Percentiles rank a stretch among this genome's conserved stretches.
These are phyloP conservation scores for Colletotrichum salicis DNA, from an alignment of 2,329 filamentous ascomycete species.

Conservation along the genomic window DNA sequence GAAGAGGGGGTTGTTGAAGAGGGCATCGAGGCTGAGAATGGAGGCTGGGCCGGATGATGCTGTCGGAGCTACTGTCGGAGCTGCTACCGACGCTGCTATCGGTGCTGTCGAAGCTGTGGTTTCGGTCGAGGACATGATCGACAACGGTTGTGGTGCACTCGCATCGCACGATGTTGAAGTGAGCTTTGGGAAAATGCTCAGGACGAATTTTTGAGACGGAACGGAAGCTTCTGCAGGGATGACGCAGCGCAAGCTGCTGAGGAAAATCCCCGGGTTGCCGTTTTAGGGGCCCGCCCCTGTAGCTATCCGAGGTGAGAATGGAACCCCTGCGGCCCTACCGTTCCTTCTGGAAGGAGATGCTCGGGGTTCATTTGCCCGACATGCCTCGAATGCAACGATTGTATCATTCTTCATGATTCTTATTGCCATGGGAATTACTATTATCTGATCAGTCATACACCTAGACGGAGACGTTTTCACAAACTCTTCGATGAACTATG, in stretches of 20 bases:
- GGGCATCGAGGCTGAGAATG: slow-evolving; percentile 61
- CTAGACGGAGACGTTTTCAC: background rate
- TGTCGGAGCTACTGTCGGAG: background rate
- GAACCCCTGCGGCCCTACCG: background rate
- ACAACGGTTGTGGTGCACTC: slow-evolving; percentile 12
- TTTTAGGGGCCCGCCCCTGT: background rate
- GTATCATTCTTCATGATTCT: background rate
- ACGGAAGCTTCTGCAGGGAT: slow-evolving; percentile 2
- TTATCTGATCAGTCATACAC: background rate
- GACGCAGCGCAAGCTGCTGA: background rate
- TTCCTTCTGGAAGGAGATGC: too few species aligned
- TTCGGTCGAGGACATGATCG: slow-evolving; percentile 25
- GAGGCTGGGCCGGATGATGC: slow-evolving; percentile 36
- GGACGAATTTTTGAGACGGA: slow-evolving; percentile 10
- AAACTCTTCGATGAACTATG: background rate
- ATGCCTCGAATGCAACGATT: background rate
- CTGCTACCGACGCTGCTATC: background rate
- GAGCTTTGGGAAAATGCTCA: background rate
- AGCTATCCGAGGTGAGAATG: background rate
- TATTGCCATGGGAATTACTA: background rate
- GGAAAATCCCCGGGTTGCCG: background rate
- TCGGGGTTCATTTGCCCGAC: background rate
- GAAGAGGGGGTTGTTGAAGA: slow-evolving; percentile 73
- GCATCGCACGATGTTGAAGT: slow-evolving; percentile 10
- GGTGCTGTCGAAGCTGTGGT: background rate